Evolutionary conservation across 805 yeast genomes (phyloP), one percentile per base, ranked within the genome.

Genomic region (Kodamaea nitidulidarum): DNA sequence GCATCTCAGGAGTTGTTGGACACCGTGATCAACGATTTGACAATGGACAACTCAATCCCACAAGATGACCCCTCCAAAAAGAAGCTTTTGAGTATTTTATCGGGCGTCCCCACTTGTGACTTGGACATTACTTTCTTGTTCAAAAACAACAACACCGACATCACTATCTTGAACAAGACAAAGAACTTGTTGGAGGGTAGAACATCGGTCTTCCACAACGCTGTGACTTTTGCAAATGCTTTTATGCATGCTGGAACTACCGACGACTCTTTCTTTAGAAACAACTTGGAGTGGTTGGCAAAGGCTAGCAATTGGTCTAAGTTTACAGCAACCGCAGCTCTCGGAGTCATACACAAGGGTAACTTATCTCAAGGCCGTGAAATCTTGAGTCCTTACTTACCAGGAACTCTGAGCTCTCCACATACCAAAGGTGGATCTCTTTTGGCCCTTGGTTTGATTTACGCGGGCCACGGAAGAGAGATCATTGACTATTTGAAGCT

Each of bases 301-400:
- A 87, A 88, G 64, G 97, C 98, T n/a, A 82, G 91, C 34, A 88
- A 91, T 63, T 93, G 98, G 98, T 88, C 97, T 4, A 93, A 91
- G 58, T 93, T 93, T 61, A 81, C 96, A 0, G 97, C 98, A 2
- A 91, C 98, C 10, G 98, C 98, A 7, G 97, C 98, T 10, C 70
- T 93, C 45, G 98, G 98, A 58, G 98, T 91, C 21, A 90, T 93
- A 50, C 98, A 93, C 60, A 85, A 84, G 56, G 98, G 98, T 39
- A 91, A 91, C 61, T 72, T 93, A 42, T 77, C 95, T 0, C 95
- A 88, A 58, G 98, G 98, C 39, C 80, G 81, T 57, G 77, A 81
- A 47, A 79, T 91, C 36, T 75, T 93, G 58, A 82, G 83, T 49
- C 98, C 98, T 15, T 93, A 93, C 57, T 73, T 93, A 44, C 96